A percentile compares a stretch with the other conserved stretches of the same genome.
Evolutionary conservation across 2,329 filamentous ascomycete genomes (phyloP).

Genomic region (Colletotrichum liriopes): DNA sequence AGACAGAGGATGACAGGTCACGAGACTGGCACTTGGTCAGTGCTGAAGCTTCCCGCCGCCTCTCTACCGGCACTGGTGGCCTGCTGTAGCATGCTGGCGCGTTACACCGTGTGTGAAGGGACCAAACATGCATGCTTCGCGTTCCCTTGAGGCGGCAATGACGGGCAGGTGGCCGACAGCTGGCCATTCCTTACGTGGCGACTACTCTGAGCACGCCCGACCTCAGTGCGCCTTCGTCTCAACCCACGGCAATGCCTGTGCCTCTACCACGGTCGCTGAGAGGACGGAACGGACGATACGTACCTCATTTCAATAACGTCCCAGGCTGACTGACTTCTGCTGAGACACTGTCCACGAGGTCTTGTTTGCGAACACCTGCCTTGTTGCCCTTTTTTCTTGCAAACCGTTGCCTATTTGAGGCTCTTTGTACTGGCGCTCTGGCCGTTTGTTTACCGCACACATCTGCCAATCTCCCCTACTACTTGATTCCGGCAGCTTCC

Average conservation of each 20-base stretch:
- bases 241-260: slow-evolving; percentile 1
- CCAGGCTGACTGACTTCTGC: slow-evolving; percentile 25
- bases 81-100: slow-evolving; percentile 8
- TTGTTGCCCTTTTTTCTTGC: not conserved
- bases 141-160: not conserved
- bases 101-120: slow-evolving; percentile 15
- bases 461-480: slow-evolving; percentile 29
- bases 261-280: not conserved
- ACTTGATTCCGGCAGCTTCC: slow-evolving; percentile 29
- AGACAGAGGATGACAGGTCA: slow-evolving; percentile 35
- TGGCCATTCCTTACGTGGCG: not conserved
- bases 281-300: slow-evolving; percentile 24
- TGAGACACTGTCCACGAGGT: slow-evolving; percentile 33
- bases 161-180: slow-evolving; percentile 2
- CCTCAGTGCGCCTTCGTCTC: slow-evolving; percentile 13
- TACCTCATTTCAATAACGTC: slow-evolving; percentile 16
- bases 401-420: not conserved
- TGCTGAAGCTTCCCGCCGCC: slow-evolving; percentile 32
- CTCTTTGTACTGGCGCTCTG: slow-evolving; percentile 1
- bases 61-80: slow-evolving; percentile 3
- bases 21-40: slow-evolving; percentile 37
- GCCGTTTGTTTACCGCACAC: slow-evolving; percentile 21
- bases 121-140: slow-evolving; percentile 32
- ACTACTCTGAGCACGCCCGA: not conserved
- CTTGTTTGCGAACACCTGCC: slow-evolving; percentile 6